Evolutionary conservation across 352 stramenopile genomes (phyloP).

Genomic region (Poterioochromonas sp.): DNA sequence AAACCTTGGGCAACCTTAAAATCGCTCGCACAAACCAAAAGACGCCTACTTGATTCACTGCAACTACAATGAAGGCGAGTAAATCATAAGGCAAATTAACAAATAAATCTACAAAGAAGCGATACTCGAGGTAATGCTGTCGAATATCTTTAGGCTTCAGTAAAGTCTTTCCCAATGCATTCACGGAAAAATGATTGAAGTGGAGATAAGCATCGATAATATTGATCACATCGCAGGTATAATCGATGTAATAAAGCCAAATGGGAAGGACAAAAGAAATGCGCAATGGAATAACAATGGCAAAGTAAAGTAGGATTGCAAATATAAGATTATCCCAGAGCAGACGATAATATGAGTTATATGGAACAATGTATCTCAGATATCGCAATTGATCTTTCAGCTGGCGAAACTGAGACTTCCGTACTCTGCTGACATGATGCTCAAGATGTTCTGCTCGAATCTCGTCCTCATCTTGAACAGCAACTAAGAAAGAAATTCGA

Average conservation of each 20-base stretch:
- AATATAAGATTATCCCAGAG: not conserved
- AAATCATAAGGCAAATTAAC: not conserved
- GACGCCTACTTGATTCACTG: not conserved
- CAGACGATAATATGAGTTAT: not conserved
- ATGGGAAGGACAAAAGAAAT: not conserved
- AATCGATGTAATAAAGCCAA: not conserved
- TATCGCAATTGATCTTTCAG: too few species aligned
- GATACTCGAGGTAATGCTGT: not conserved
- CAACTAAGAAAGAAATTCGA: too few species aligned
- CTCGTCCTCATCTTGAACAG: too few species aligned
- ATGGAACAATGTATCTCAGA: not conserved
- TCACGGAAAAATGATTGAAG: not conserved
- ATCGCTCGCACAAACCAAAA: not conserved
- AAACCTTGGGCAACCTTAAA: not conserved
- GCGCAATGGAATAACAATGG: not conserved
- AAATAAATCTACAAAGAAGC: not conserved
- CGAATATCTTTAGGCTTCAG: not conserved
- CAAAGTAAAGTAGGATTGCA: not conserved
- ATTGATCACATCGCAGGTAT: not conserved
- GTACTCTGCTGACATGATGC: not conserved
- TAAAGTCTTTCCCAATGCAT: not conserved
- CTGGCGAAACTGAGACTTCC: not conserved
- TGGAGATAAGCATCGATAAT: not conserved
- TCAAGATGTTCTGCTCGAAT: too few species aligned
- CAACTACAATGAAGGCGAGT: not conserved